Evolutionary conservation across 192 early-diverging fungal genomes (phyloP), one percentile per base, ranked within the genome.

Genomic region (Kickxella alabastrina): DNA sequence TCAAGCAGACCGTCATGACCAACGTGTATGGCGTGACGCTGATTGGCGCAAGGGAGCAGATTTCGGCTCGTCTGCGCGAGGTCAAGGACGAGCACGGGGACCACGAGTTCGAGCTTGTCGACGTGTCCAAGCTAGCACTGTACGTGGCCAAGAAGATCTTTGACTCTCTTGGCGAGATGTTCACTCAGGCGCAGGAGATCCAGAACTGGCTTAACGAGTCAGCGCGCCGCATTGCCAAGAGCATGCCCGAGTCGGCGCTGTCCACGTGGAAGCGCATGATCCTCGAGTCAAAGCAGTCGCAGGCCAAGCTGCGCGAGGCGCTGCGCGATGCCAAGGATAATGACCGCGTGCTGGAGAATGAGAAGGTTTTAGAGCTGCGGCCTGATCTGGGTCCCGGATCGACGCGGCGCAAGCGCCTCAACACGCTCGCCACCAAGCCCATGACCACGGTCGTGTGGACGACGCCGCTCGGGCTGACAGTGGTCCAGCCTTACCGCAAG

Each of bases 1-100:
- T 99, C 45, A 99, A 99, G 77, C 93, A 99, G 58, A 95, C 96
- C 0, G 94, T 99, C 55, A 99, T 99, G 96, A 99, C 96, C 43
- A 96, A 94, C 62, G 93, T 95, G 4, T 99, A 99, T 42, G 96
- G 96, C 24, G 96, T 99, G 42, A 99, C 96, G 2, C 89, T 95
- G 57, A 79, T 99, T 19, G 96, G 96, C 25, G 95, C 95, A 5
- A 74, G 84, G 28, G 75, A 78, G 9, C 95, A 98, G 77, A 93
- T 98, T 50, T 75, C 79, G 19, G 85, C 83, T 29, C 82, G 93
- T 21, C 65, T 98, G 31, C 85, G 82, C 59, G 95, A 98, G 61
- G 64, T 80, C 13, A 76, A 80, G 24, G 83, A 82, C 56, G 76
- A 94, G 22, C 73, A 86, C 0, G 81, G 82, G 22, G 79, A 86